These are phyloP conservation scores for Rauvolfia tetraphylla DNA, from an alignment of 257 asterid genomes.

Conservation along the genomic window DNA sequence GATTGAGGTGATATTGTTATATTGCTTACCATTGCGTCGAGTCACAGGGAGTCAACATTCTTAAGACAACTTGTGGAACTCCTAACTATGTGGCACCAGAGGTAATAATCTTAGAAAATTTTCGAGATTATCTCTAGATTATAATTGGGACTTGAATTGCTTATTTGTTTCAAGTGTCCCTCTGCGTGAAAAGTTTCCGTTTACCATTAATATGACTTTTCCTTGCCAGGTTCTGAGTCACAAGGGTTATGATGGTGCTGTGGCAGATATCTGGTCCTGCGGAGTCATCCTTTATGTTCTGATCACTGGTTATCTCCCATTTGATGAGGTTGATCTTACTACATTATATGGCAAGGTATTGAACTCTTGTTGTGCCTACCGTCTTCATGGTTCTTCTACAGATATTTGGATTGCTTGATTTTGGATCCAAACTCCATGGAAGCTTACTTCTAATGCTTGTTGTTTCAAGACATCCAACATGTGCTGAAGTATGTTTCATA, in stretches of 20 bases:
- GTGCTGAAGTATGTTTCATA: slow-evolving; percentile 1
- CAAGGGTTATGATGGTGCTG: slow-evolving; percentile 94
- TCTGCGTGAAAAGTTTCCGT: neutral
- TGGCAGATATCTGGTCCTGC: slow-evolving; percentile 97
- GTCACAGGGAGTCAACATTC: slow-evolving; percentile 77
- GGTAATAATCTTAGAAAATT: slow-evolving; percentile 37
- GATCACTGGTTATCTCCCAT: slow-evolving; percentile 95
- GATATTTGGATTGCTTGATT: slow-evolving; percentile 5
- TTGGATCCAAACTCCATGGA: neutral
- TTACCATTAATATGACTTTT: neutral
- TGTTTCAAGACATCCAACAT: neutral
- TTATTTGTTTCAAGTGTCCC: neutral
- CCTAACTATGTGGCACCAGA: slow-evolving; percentile 99
- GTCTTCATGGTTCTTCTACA: slow-evolving; percentile 3
- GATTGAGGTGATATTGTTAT: slow-evolving; percentile 6
- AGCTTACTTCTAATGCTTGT: neutral
- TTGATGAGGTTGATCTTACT: slow-evolving; percentile 95
- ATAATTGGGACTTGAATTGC: slow-evolving; percentile 8
- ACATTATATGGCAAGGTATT: slow-evolving; percentile 90
- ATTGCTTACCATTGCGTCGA: slow-evolving; percentile 26
- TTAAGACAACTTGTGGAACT: slow-evolving; percentile 96
- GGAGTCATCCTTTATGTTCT: slow-evolving; percentile 97
- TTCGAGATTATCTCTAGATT: slow-evolving; percentile 15
- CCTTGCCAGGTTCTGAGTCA: slow-evolving; percentile 77
- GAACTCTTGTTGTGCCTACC: slow-evolving; percentile 8